Evolutionary conservation across 352 stramenopile species (phyloP).

Genomic region (Phytophthora sp.): DNA sequence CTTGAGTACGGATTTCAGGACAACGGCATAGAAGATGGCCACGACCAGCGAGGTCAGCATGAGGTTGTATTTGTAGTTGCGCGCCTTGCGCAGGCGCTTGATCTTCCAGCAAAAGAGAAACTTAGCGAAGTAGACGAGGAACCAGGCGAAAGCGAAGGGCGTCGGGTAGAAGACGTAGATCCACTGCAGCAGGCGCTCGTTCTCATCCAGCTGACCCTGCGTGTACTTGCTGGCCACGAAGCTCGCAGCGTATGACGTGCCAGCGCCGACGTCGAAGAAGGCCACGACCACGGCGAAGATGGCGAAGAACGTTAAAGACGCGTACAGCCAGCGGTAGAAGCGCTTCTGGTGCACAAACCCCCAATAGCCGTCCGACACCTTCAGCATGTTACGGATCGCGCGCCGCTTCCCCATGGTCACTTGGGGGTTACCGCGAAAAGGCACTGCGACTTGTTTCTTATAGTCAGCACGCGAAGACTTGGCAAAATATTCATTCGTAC

Average conservation of each 20-base stretch:
- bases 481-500: too few species aligned
- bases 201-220: conserved; percentile 69
- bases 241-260: conserved; percentile 54
- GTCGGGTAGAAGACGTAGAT: conserved; percentile 81
- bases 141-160: conserved; percentile 68
- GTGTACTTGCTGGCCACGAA: conserved; percentile 63
- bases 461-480: conserved; percentile 8
- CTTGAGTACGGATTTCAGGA: conserved; percentile 63
- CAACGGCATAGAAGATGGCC: conserved; percentile 55
- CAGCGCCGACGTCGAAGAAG: conserved; percentile 74
- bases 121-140: conserved; percentile 84
- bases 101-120: conserved; percentile 82
- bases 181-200: conserved; percentile 71
- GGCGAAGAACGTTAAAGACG: conserved; percentile 73
- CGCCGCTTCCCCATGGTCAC: conserved; percentile 66
- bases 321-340: conserved; percentile 78
- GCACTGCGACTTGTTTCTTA: too few species aligned
- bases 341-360: conserved; percentile 77
- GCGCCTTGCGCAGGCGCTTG: conserved; percentile 74
- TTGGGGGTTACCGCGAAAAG: too few species aligned
- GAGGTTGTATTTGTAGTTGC: conserved; percentile 87
- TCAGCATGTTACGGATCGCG: conserved; percentile 70
- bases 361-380: conserved; percentile 80
- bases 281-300: conserved; percentile 79
- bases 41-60: conserved; percentile 65